Evolutionary conservation across 768 basidiomycete genomes (phyloP), one percentile per base, ranked within the genome.

Genomic region (Naganishia friedmannii): DNA sequence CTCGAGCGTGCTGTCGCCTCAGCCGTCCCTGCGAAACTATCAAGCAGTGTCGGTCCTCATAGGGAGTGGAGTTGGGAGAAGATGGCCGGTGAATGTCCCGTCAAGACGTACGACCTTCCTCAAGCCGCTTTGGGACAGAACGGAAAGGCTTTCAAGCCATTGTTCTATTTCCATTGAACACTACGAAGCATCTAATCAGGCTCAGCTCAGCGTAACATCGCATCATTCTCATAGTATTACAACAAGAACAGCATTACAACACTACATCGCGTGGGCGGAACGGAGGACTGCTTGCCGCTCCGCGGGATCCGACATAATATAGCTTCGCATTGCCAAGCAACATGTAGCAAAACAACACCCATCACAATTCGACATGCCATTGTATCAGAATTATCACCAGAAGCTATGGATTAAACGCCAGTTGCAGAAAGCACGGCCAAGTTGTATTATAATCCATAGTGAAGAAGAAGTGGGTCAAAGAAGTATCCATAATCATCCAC

Each of bases 61-160:
- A 63, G 60, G 26, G 39, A 63, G 34, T 63, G 60, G 60, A 63
- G 60, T 26, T 63, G 60, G 60, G 60, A 63, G 23, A 63, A 45
- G 60, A 42, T 63, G 23, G 60, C 60, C 8, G 60, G 60, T 13
- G 34, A 45, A 29, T 63, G 60, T 63, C 39, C 60, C 23, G 60
- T 63, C 60, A 63, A 63, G 60, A 63, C 60, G 23, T 63, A 63
- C 39, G 60, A 63, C 15, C 39, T 63, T 15, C 60, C 60, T 3
- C 34, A 63, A 63, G 60, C 60, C 15, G 60, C 60, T 26, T 29
- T 63, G 60, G 60, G 42, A 12, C 60, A 63, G 42, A 63, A 63
- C 29, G 60, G 60, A n/a, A 63, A 63, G 26, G 28, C 60, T 26
- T 34, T 34, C 60, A 63, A 63, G 26, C 60, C 60, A 37, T 28